Evolutionary conservation across 2,329 filamentous ascomycete genomes (phyloP).

Genomic region (Fusarium sp.): DNA sequence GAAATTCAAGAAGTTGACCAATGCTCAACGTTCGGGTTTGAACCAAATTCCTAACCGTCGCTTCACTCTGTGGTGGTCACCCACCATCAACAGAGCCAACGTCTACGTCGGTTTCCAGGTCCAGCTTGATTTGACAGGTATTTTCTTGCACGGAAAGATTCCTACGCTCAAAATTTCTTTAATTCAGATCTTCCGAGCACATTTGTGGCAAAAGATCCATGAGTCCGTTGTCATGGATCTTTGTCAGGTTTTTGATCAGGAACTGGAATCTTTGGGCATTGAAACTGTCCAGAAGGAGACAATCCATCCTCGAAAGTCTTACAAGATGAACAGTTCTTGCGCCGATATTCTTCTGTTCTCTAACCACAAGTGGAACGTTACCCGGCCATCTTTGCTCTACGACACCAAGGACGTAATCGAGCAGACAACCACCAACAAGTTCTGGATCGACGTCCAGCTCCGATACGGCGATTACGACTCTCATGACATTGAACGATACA

Average conservation of each 20-base stretch:
- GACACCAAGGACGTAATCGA: constrained; percentile 97
- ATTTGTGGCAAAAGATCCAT: constrained; percentile 99
- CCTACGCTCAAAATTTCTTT: constrained; percentile 97
- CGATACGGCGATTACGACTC: constrained; percentile 98
- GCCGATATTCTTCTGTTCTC: constrained; percentile 97
- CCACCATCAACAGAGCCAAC: constrained; percentile 93
- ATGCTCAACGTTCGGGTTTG: constrained; percentile 94
- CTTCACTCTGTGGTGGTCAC: constrained; percentile 98
- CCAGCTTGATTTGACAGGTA: constrained; percentile 95
- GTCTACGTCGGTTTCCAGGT: constrained; percentile 99
- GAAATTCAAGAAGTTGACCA: constrained; percentile 99
- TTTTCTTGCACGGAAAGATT: constrained; percentile 99
- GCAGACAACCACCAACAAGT: constrained; percentile 95
- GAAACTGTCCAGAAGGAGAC: constrained; percentile 99
- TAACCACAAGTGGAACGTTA: constrained; percentile 99
- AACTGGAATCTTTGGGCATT: constrained; percentile 93
- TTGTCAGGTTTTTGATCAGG: constrained; percentile 98
- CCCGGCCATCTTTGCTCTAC: constrained; percentile 89
- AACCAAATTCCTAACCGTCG: constrained; percentile 99
- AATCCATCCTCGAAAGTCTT: constrained; percentile 98
- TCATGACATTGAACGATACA: constrained; percentile 98
- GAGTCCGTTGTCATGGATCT: constrained; percentile 99
- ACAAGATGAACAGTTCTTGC: constrained; percentile 99
- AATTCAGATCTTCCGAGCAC: constrained; percentile 98
- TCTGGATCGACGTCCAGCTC: constrained; percentile 97